Percentiles rank a stretch among this genome's conserved stretches.
phyloP scores from a whole-genome alignment of 139 green algal genomes.

The Zygnema circumcarinatum region DNA sequence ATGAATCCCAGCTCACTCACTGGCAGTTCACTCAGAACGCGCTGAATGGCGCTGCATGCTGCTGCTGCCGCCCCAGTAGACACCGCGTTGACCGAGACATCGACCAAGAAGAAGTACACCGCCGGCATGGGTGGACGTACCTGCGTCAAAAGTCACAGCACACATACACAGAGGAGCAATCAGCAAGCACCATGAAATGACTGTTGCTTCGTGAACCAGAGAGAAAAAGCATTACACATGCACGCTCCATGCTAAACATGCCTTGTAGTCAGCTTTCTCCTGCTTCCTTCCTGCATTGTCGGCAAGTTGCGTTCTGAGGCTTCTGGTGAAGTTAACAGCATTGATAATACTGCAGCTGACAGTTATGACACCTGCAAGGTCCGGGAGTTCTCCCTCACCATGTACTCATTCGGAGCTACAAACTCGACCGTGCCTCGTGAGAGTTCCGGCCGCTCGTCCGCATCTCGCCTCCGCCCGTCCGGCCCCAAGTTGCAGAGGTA shows the following conservation, averaged over 20 bases:
- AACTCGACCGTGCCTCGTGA: conserved; percentile 88
- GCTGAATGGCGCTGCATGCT: conserved; percentile 67
- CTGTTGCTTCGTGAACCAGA: neutral
- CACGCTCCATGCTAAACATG: no score
- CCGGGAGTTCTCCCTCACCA: conserved; percentile 61
- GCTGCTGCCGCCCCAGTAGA: conserved; percentile 68
- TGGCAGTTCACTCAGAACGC: conserved; percentile 27
- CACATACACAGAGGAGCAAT: conserved; percentile 1
- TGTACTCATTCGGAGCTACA: conserved; percentile 86
- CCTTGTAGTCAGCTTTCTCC: no score
- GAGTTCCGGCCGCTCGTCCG: conserved; percentile 84
- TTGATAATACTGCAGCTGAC: no score
- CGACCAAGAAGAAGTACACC: conserved; percentile 87
- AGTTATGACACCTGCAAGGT: no score
- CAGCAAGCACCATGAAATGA: neutral
- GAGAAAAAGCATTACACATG: neutral
- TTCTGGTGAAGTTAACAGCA: no score
- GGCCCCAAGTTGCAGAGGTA: conserved; percentile 87
- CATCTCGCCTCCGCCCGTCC: conserved; percentile 76
- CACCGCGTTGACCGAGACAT: conserved; percentile 78
- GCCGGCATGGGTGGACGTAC: conserved; percentile 84
- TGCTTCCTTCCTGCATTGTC: no score
- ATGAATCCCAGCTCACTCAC: conserved; percentile 12
- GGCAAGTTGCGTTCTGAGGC: no score
- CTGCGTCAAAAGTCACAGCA: conserved; percentile 5